These are phyloP conservation scores for Micromonas pusilla DNA, from an alignment of 139 green algal genomes.

Conservation along the genomic window DNA sequence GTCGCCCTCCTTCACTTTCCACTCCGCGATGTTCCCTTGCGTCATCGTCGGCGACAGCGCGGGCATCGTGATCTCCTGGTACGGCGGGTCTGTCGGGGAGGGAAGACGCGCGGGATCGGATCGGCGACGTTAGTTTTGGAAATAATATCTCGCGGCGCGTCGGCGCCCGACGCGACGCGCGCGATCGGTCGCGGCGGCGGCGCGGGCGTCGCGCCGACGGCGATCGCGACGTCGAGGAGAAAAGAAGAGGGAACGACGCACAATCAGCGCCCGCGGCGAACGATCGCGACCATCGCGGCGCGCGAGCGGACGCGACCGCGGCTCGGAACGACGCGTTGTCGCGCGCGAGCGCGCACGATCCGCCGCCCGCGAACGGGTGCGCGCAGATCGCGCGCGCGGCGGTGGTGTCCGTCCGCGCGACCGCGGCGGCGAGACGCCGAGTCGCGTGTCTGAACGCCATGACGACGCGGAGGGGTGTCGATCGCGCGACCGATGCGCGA, in stretches of 20 bases:
- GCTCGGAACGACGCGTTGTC: background rate
- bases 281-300: background rate
- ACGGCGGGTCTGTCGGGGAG: background rate
- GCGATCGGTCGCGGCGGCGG: no score
- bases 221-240: background rate
- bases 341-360: no score
- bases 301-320: background rate
- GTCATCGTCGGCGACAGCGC: conserved; percentile 90
- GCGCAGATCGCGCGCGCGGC: no score
- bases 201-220: no score
- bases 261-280: background rate
- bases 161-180: background rate
- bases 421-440: no score
- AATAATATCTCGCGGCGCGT: no score
- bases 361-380: no score
- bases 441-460: no score
- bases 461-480: no score
- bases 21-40: conserved; percentile 81
- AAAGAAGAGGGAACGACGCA: background rate
- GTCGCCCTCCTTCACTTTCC: conserved; percentile 79
- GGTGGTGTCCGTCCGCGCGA: no score
- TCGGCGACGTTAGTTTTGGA: no score
- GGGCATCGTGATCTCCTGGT: conserved; percentile 72
- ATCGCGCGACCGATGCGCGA: no score
- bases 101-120: background rate